Conservation (phyloP, 148 eudicot genomes). For the Rhododendron ovatum region DNA sequence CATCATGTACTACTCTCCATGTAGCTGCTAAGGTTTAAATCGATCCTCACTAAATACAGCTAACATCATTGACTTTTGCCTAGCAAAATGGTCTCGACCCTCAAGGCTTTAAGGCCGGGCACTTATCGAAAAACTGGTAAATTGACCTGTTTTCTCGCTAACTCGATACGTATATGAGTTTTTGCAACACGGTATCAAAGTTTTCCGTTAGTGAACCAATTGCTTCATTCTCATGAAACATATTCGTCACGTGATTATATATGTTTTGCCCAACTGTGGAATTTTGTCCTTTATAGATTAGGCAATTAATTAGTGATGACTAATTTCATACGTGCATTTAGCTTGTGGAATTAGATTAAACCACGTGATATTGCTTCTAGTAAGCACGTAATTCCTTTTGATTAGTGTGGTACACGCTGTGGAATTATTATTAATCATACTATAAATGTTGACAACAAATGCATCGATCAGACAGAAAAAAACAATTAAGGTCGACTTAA, state of each 20-base stretch:
- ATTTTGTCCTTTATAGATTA: conserved; percentile 1
- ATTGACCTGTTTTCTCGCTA: background rate
- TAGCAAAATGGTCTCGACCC: too few species aligned
- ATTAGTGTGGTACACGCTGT: background rate
- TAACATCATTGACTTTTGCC: too few species aligned
- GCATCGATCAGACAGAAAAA: background rate
- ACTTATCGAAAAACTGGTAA: too few species aligned
- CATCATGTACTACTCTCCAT: too few species aligned
- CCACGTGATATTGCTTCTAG: background rate
- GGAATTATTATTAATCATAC: background rate
- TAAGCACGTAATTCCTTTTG: background rate
- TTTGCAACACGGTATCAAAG: background rate
- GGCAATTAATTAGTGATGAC: background rate
- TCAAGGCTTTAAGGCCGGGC: too few species aligned
- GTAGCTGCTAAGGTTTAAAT: too few species aligned
- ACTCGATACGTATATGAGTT: background rate
- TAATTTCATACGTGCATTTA: background rate
- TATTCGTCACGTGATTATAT: too few species aligned
- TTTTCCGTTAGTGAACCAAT: background rate
- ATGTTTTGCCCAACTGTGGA: background rate
- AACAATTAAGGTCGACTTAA: background rate
- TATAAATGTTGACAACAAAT: background rate
- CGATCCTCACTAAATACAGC: too few species aligned
- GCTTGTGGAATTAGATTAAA: background rate
- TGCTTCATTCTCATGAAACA: background rate